Evolutionary conservation across 1,139 yeast genomes (phyloP).

Genomic region (Geotrichum candidum): DNA sequence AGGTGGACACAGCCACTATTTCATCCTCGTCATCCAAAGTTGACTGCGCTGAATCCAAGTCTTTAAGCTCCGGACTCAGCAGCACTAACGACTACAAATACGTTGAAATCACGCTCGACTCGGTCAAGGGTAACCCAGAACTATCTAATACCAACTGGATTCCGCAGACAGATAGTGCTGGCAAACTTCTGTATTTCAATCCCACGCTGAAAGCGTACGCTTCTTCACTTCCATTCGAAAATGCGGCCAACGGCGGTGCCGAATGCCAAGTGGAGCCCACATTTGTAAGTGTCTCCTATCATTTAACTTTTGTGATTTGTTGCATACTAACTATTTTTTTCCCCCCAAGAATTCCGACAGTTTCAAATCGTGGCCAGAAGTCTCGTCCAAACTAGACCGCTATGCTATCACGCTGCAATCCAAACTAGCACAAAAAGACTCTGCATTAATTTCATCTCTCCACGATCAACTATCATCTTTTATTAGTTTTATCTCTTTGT

Average conservation of each 20-base stretch:
- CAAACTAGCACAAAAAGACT: neutral
- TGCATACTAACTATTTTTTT: neutral
- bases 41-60: neutral
- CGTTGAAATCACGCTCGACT: neutral
- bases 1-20: neutral
- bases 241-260: neutral
- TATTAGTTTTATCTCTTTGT: conserved; percentile 22
- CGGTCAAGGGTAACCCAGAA: conserved; percentile 6
- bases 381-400: neutral
- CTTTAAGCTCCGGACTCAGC: neutral
- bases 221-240: neutral
- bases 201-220: conserved; percentile 18
- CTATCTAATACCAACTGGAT: conserved; percentile 25
- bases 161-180: conserved; percentile 27
- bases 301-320: neutral
- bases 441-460: neutral
- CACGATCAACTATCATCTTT: conserved; percentile 21
- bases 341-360: neutral
- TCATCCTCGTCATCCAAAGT: neutral
- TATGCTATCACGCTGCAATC: neutral
- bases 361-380: neutral
- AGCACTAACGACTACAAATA: conserved; percentile 8
- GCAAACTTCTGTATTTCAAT: conserved; percentile 26
- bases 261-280: neutral
- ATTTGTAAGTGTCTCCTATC: neutral